phyloP scores from a whole-genome alignment of 1,139 yeast species.

The Geotrichum bryndzae region DNA sequence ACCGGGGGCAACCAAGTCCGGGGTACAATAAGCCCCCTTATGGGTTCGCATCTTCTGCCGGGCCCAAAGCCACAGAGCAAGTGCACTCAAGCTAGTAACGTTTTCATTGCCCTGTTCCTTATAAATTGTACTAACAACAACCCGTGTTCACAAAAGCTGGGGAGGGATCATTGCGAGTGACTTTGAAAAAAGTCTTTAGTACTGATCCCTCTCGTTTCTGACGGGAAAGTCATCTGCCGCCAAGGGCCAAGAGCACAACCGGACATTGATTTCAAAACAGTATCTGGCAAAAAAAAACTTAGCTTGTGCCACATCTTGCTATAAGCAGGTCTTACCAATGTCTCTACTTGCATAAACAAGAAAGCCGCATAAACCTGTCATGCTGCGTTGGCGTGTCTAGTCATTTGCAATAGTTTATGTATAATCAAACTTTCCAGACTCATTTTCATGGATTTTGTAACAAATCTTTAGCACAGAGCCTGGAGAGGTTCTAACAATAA shows the following conservation, averaged over 20 bases:
- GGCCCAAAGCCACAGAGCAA: neutral
- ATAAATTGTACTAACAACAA: neutral
- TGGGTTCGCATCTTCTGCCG: neutral
- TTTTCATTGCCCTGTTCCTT: neutral
- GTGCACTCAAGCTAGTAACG: neutral
- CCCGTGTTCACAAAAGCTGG: neutral
- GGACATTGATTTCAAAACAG: neutral
- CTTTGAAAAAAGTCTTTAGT: neutral
- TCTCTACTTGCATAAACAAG: neutral
- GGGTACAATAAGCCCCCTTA: neutral
- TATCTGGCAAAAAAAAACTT: neutral
- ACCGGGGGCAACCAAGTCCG: neutral
- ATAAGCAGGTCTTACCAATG: neutral
- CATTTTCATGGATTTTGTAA: neutral
- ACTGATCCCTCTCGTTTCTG: neutral
- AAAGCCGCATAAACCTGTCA: neutral
- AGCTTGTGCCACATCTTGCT: neutral
- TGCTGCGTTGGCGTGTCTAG: neutral
- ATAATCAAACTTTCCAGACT: neutral
- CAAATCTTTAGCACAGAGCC: neutral
- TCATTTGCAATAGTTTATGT: neutral
- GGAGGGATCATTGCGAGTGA: neutral
- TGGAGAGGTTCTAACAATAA: neutral
- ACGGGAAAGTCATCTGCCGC: neutral
- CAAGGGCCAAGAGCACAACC: neutral